Evolutionary conservation across 2,329 filamentous ascomycete species (phyloP).

Genomic region (Paraconiothyrium sp.): DNA sequence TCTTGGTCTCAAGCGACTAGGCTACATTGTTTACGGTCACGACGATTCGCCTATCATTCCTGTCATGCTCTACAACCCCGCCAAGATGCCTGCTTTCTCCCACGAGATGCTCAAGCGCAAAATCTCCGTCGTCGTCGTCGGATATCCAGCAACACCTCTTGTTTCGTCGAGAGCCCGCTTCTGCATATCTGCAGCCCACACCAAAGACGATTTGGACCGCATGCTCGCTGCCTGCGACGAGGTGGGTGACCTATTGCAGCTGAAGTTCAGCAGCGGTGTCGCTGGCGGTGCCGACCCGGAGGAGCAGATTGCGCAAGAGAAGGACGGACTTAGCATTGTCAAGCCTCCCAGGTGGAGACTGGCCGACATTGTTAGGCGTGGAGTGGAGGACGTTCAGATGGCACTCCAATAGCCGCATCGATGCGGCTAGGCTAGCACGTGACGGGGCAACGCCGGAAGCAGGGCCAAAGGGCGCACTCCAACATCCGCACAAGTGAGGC

Average conservation of each 20-base stretch:
- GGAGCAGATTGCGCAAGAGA: constrained; percentile 74
- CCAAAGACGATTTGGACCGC: constrained; percentile 96
- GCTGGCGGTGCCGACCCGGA: constrained; percentile 85
- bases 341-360: constrained; percentile 80
- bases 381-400: constrained; percentile 78
- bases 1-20: constrained; percentile 93
- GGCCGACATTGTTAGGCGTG: constrained; percentile 76
- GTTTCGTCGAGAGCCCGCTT: constrained; percentile 95
- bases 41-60: constrained; percentile 98
- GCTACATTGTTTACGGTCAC: constrained; percentile 95
- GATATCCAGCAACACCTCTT: constrained; percentile 94
- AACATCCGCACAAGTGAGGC: constrained; percentile 18
- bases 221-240: constrained; percentile 90
- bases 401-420: constrained; percentile 67
- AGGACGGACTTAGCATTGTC: constrained; percentile 58
- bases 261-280: constrained; percentile 97
- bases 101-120: constrained; percentile 98
- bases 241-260: constrained; percentile 87
- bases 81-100: constrained; percentile 97
- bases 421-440: constrained; percentile 22
- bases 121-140: constrained; percentile 96
- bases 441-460: constrained; percentile 23
- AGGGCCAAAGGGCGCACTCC: constrained; percentile 13
- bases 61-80: constrained; percentile 94
- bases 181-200: constrained; percentile 95